phyloP scores from a whole-genome alignment of 1,139 yeast genomes.

The Pichia terricola region DNA sequence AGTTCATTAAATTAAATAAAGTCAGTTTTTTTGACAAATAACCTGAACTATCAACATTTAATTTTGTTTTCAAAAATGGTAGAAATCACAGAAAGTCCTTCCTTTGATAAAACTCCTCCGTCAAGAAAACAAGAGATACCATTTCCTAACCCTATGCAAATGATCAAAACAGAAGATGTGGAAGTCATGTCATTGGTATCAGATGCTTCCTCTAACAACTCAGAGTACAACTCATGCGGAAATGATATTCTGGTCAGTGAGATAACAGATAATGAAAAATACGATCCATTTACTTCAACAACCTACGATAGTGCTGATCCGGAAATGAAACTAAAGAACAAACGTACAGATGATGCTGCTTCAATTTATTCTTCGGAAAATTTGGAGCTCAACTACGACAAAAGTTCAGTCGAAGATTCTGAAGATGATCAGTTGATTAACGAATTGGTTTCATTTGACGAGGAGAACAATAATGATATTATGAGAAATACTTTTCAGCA shows the following conservation, averaged over 20 bases:
- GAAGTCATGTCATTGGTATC: not conserved
- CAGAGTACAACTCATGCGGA: not conserved
- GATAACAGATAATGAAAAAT: not conserved
- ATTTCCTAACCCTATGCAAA: not conserved
- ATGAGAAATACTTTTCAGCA: not conserved
- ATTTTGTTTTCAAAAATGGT: not conserved
- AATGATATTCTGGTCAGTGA: too few species aligned
- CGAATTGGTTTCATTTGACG: slow-evolving; percentile 2
- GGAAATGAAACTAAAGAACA: too few species aligned
- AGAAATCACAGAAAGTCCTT: not conserved
- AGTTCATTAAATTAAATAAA: too few species aligned
- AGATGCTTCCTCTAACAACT: not conserved
- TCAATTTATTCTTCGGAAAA: not conserved
- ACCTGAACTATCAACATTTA: too few species aligned
- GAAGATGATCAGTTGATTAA: slow-evolving; percentile 4
- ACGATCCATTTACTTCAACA: not conserved
- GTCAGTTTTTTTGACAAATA: too few species aligned
- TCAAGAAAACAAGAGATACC: not conserved
- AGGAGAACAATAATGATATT: not conserved
- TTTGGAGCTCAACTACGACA: not conserved
- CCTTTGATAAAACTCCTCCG: too few species aligned
- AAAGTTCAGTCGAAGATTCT: slow-evolving; percentile 1
- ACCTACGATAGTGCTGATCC: not conserved
- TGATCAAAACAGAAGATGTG: not conserved
- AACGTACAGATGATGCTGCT: not conserved